Base-by-base conservation (phyloP, 805 yeast species). In the Monosporozyma aquatica region DNA sequence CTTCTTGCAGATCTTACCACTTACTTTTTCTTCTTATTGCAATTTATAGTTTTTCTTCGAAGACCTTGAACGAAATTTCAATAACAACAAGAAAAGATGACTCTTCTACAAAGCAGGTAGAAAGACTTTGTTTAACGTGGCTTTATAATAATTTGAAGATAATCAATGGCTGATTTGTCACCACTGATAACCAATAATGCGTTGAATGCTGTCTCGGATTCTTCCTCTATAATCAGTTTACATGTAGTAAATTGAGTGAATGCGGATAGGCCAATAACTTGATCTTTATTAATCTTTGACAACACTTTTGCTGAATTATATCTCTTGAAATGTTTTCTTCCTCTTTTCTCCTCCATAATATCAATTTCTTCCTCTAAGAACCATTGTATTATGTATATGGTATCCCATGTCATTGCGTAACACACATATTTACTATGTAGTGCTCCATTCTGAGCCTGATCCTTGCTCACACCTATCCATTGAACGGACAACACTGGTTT, bases 401-500 rank as follows among this genome's bases (percentile, higher is more conserved):
- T 37, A 3, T 47, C 40, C 35, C 51, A 41, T 13, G 56, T 52
- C 35, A 50, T 29, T 8, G 52, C 38, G 18, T 48, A 43, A 28
- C 49, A 23, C 15, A 41, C 3, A 22, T 32, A 29, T 20, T 27
- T 21, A 25, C 21, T 28, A 10, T 32, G 23, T 18, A 32, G 18
- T 32, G 23, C 23, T 32, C 14, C 14, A 20, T 17, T 32, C n/a
- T 32, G 17, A 13, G 23, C 17, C 5, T 14, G 2, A 21, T 37
- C 34, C 5, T 37, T 38, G 8, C n/a, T n/a, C n/a, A n/a, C n/a
- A n/a, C n/a, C n/a, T n/a, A 56, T 14, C 58, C 58, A 55, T 17
- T 43, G 43, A 3, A 49, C 40, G 3, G 39, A 35, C n/a, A 55
- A 42, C 9, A 55, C 40, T 6, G 57, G 55, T 11, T 39, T 37